Evolutionary conservation across 768 basidiomycete genomes (phyloP), one percentile per base, ranked within the genome.

Genomic region (Basidioascus undulatus): DNA sequence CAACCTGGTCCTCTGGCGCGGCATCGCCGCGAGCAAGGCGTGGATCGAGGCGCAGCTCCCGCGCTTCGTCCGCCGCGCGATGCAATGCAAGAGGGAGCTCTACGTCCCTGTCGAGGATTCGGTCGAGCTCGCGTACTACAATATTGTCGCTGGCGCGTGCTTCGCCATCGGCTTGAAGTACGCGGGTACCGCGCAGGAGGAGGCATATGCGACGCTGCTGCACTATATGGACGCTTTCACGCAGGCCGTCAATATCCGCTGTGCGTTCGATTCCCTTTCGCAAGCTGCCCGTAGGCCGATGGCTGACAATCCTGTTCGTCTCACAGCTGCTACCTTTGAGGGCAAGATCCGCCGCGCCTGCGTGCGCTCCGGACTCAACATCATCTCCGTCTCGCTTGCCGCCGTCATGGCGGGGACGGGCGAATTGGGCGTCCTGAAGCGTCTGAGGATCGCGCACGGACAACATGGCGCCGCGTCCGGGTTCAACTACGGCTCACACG

Each of bases 351-450:
- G 78, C 51, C 73, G 86, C 2, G 74, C 77, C 6, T 76, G 83
- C 3, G 69, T 87, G 19, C 69, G 86, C 11, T 81, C 84, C 50
- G 82, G 81, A 4, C 63, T 94, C 27, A 87, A 80, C 52, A 61
- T 87, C 31, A 76, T 96, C 41, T 77, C 81, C 0, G 66, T 92
- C 27, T 66, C 86, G 1, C 60, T 92, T 25, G 74, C 79, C 53
- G 77, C 89, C 68, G 77, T 96, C 32, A 89, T 96, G 82, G 84
- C 89, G 2, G 92, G 92, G 9, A 89, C 86, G 0, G 92, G 92
- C 4, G 86, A 96, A 56, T 70, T 94, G 37, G 77, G 76, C 41
- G 82, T 80, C 49, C 63, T 96, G 15, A 71, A 82, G 16, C 69
- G 86, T 18, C 65, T 96, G 11, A 70, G 92, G 16, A 77, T 81